These are phyloP conservation scores for Collybia sp. DNA, from an alignment of 768 basidiomycete genomes.

Conservation along the genomic window DNA sequence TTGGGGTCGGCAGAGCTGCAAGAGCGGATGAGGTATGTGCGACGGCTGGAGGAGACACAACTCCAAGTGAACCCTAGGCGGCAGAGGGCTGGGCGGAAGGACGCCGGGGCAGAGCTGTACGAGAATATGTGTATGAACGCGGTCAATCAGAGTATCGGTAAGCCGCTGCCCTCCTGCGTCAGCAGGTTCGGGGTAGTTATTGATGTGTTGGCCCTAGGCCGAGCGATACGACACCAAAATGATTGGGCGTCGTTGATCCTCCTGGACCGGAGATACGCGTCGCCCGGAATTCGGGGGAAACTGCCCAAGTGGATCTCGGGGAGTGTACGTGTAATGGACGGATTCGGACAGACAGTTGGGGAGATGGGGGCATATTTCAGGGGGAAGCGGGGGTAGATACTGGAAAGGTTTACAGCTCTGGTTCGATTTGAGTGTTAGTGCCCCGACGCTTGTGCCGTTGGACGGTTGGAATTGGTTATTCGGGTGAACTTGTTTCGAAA, in stretches of 20 bases:
- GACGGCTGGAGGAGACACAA: slow-evolving; percentile 45
- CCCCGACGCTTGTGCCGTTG: too few relatives aligned
- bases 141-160: slow-evolving; percentile 96
- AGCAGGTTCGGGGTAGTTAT: background rate
- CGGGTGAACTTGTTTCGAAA: too few relatives aligned
- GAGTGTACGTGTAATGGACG: slow-evolving; percentile 49
- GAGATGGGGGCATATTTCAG: slow-evolving; percentile 67
- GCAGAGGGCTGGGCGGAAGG: slow-evolving; percentile 33
- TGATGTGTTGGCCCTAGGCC: slow-evolving; percentile 42
- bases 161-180: too few relatives aligned
- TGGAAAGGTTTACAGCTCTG: too few relatives aligned
- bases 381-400: slow-evolving; percentile 29
- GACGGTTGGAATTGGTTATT: too few relatives aligned
- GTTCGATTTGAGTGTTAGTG: too few relatives aligned
- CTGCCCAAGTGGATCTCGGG: slow-evolving; percentile 89
- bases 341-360: slow-evolving; percentile 70
- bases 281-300: slow-evolving; percentile 63
- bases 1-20: slow-evolving; percentile 85
- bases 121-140: slow-evolving; percentile 91
- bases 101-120: slow-evolving; percentile 80
- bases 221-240: slow-evolving; percentile 85
- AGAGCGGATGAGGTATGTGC: slow-evolving; percentile 89
- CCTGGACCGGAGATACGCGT: slow-evolving; percentile 78
- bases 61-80: slow-evolving; percentile 21
- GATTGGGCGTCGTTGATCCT: slow-evolving; percentile 94